Percentiles rank a stretch among this genome's conserved stretches.
These are phyloP conservation scores for Dichomitus squalens DNA, from an alignment of 1,284 basidiomycete species.

Conservation along the genomic window DNA sequence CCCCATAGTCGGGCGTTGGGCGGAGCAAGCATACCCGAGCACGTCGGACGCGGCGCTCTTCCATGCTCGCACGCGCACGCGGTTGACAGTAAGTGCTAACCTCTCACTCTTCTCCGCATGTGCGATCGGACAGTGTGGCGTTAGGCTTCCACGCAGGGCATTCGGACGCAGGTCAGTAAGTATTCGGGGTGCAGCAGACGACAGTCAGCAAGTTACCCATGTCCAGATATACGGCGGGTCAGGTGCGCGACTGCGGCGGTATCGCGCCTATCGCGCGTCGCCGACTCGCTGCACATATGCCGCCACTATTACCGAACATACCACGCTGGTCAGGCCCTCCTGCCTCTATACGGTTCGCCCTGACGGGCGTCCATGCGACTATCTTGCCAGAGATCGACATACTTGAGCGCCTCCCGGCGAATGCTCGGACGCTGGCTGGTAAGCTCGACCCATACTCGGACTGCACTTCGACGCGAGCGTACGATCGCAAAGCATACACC, in stretches of 20 bases:
- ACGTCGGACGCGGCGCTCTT: not conserved
- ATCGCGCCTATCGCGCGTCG: not conserved
- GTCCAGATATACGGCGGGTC: conserved; percentile 1
- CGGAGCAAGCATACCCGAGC: not conserved
- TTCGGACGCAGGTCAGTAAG: not conserved
- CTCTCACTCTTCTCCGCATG: not conserved
- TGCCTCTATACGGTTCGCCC: not conserved
- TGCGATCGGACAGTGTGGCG: not conserved
- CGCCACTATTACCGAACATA: conserved; percentile 9
- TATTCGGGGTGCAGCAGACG: not conserved
- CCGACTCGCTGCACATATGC: not conserved
- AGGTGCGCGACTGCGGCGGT: conserved; percentile 11
- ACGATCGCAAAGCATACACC: not conserved
- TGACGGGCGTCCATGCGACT: conserved; percentile 2
- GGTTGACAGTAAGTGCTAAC: not conserved
- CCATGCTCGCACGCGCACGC: not conserved
- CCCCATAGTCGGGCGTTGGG: not conserved
- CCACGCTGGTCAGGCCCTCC: conserved; percentile 7
- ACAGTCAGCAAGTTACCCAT: not conserved
- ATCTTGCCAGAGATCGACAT: conserved; percentile 4
- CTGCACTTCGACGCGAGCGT: not conserved
- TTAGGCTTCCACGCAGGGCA: not conserved
- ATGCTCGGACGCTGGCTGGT: conserved; percentile 20
- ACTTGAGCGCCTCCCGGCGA: conserved; percentile 15
- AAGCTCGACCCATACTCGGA: conserved; percentile 8